These are phyloP conservation scores for Tolypocladium tropicale DNA, from an alignment of 2,329 filamentous ascomycete genomes.

Conservation along the genomic window DNA sequence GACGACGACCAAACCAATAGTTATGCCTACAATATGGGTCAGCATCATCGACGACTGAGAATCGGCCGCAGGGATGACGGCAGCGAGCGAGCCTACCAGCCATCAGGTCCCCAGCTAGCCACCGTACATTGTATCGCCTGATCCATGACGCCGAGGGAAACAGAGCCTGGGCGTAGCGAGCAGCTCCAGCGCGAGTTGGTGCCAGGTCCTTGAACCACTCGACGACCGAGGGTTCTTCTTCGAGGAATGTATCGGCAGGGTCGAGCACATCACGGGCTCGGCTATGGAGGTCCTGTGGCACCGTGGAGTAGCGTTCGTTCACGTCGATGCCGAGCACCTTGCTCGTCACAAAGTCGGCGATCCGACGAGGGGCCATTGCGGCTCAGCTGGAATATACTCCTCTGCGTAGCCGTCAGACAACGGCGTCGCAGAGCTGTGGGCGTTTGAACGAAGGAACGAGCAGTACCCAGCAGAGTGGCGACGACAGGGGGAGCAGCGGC, in stretches of 20 bases:
- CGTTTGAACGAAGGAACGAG: neutral
- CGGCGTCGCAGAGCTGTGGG: neutral
- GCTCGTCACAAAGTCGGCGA: conserved; percentile 11
- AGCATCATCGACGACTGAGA: neutral
- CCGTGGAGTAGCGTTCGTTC: conserved; percentile 14
- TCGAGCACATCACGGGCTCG: conserved; percentile 13
- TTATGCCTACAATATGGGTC: conserved; percentile 16
- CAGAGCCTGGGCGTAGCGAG: conserved; percentile 36
- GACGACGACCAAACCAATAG: conserved; percentile 58
- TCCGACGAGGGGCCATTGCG: conserved; percentile 1
- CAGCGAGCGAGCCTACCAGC: conserved; percentile 42
- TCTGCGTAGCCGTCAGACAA: neutral
- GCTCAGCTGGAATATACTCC: neutral
- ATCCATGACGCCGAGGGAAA: conserved; percentile 67
- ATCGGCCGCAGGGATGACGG: neutral
- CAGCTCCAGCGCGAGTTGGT: conserved; percentile 36
- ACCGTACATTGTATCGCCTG: conserved; percentile 57
- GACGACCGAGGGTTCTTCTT: conserved; percentile 53
- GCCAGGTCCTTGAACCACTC: conserved; percentile 50
- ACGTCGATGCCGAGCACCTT: conserved; percentile 21
- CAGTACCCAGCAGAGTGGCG: neutral
- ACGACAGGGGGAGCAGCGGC: neutral
- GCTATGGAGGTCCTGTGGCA: conserved; percentile 15
- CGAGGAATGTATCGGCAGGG: conserved; percentile 32
- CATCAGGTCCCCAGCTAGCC: conserved; percentile 63